phyloP scores from a whole-genome alignment of 2,329 filamentous ascomycete species.

The Cyphellophora attinorum region DNA sequence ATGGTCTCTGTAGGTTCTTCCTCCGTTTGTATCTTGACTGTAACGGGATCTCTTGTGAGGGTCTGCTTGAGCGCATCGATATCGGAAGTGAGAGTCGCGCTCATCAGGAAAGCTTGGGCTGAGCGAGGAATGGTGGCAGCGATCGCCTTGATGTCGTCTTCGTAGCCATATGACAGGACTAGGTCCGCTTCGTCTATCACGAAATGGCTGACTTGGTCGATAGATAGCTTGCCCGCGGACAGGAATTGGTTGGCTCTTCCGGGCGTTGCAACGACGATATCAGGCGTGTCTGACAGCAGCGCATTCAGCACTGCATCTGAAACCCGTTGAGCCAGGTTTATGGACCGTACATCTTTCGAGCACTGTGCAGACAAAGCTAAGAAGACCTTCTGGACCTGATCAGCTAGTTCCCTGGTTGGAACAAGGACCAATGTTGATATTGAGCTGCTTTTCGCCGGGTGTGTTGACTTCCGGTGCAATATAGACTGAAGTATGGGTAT shows the following conservation, averaged over 20 bases:
- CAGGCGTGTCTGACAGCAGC: slow-evolving; percentile 73
- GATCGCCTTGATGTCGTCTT: slow-evolving; percentile 76
- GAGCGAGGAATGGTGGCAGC: slow-evolving; percentile 70
- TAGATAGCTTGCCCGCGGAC: slow-evolving; percentile 59
- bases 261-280: slow-evolving; percentile 85
- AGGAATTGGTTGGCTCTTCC: slow-evolving; percentile 72
- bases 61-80: slow-evolving; percentile 75
- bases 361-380: slow-evolving; percentile 73
- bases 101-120: slow-evolving; percentile 87
- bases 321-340: slow-evolving; percentile 85
- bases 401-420: slow-evolving; percentile 86
- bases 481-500: slow-evolving; percentile 81
- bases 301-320: slow-evolving; percentile 82
- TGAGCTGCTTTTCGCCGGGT: slow-evolving; percentile 1
- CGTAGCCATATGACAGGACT: slow-evolving; percentile 87
- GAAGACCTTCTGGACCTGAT: slow-evolving; percentile 75
- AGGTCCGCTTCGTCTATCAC: slow-evolving; percentile 93
- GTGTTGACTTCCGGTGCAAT: slow-evolving; percentile 59
- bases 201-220: slow-evolving; percentile 63
- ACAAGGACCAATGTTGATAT: slow-evolving; percentile 82
- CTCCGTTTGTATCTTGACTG: slow-evolving; percentile 74
- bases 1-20: slow-evolving; percentile 68
- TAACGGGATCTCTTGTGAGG: slow-evolving; percentile 70
- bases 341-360: slow-evolving; percentile 67
- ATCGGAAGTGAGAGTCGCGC: slow-evolving; percentile 80